These are phyloP conservation scores for Nakaseomyces kungkrabaensis DNA, from an alignment of 1,139 yeast genomes.

Conservation along the genomic window DNA sequence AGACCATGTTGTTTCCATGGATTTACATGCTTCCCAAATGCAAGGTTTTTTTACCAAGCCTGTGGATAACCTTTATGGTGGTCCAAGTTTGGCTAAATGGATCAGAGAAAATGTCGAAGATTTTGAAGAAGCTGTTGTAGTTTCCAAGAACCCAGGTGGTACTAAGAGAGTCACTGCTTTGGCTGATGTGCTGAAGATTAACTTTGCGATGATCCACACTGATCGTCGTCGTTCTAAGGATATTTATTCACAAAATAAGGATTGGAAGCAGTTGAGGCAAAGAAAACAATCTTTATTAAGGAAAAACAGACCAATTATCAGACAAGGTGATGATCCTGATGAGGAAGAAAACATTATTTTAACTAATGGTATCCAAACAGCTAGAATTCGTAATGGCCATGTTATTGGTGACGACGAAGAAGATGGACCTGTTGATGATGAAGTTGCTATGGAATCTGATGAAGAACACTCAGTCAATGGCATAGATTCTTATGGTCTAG, in stretches of 20 bases:
- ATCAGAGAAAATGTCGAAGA: conserved; percentile 81
- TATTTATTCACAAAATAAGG: conserved; percentile 39
- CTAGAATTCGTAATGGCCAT: conserved; percentile 92
- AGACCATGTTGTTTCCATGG: conserved; percentile 97
- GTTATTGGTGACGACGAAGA: conserved; percentile 93
- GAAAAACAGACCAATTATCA: conserved; percentile 29
- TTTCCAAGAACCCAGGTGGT: conserved; percentile 96
- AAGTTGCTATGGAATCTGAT: conserved; percentile 30
- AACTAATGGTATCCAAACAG: conserved; percentile 83
- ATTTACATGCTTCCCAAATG: conserved; percentile 96
- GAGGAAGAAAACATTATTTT: conserved; percentile 61
- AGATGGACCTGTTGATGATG: conserved; percentile 44
- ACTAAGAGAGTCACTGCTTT: conserved; percentile 94
- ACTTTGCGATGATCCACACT: conserved; percentile 98
- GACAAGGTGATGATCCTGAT: conserved; percentile 41
- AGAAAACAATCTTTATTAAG: conserved; percentile 34
- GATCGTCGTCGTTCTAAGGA: conserved; percentile 88
- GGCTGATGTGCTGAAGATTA: conserved; percentile 89
- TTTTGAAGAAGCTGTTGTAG: conserved; percentile 73
- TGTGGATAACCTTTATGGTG: conserved; percentile 91
- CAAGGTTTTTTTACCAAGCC: conserved; percentile 98
- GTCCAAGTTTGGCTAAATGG: conserved; percentile 95
- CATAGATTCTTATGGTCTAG: conserved; percentile 45
- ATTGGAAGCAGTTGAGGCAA: conserved; percentile 24
- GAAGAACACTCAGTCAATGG: conserved; percentile 24